These are phyloP conservation scores for Lichenothelia convexa DNA, from an alignment of 495 filamentous ascomycete genomes.

Conservation along the genomic window DNA sequence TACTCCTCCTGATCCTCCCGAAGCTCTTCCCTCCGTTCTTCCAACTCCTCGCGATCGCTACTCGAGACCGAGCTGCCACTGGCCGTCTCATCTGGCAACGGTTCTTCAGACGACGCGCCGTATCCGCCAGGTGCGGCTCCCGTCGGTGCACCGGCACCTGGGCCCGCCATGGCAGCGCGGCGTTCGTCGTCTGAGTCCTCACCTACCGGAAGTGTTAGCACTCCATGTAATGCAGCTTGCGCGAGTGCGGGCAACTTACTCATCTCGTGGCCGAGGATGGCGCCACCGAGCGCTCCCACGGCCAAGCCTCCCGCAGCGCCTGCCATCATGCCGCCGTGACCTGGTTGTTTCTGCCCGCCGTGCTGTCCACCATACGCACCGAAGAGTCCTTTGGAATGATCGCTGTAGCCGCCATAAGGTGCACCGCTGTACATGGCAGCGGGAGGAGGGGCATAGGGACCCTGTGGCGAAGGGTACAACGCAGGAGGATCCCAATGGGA, in stretches of 20 bases:
- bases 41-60: constrained; percentile 10
- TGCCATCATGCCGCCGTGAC: constrained; percentile 1
- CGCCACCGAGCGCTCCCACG: constrained; percentile 1
- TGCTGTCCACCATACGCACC: too few relatives aligned
- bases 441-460: too few relatives aligned
- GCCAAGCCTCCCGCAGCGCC: constrained; percentile 1
- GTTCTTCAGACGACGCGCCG: constrained; percentile 1
- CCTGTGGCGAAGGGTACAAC: background rate
- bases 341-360: background rate
- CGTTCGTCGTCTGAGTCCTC: constrained; percentile 1
- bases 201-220: background rate
- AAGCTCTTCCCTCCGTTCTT: constrained; percentile 6
- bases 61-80: constrained; percentile 10
- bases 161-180: constrained; percentile 1
- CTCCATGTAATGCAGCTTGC: background rate
- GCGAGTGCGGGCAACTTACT: background rate
- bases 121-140: constrained; percentile 1
- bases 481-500: constrained; percentile 14
- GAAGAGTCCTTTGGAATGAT: background rate
- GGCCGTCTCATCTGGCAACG: constrained; percentile 2
- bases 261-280: background rate
- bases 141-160: constrained; percentile 4
- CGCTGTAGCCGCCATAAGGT: constrained; percentile 6
- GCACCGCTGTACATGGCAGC: constrained; percentile 2
- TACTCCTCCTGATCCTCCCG: constrained; percentile 45